A percentile compares a stretch with the other conserved stretches of the same genome.
phyloP scores from a whole-genome alignment of 2,329 filamentous ascomycete genomes.

The Fusarium sulawesiense region DNA sequence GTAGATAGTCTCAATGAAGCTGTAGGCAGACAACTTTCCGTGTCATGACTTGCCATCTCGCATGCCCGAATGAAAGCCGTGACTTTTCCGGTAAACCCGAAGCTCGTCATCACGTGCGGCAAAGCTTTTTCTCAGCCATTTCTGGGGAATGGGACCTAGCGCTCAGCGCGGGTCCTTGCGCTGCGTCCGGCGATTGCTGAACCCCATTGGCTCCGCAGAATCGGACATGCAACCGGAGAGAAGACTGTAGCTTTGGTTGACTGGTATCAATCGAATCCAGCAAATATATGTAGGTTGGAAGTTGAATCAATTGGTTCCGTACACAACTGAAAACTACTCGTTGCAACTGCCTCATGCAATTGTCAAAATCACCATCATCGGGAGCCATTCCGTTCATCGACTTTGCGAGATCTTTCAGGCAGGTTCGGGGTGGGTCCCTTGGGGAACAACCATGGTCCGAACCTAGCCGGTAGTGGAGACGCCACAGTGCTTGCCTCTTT shows the following conservation, averaged over 20 bases:
- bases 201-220: conserved; percentile 29
- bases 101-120: conserved; percentile 27
- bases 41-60: background rate
- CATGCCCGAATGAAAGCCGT: conserved; percentile 22
- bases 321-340: background rate
- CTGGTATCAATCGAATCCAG: background rate
- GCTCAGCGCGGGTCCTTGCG: conserved; percentile 21
- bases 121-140: conserved; percentile 32
- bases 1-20: background rate
- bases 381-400: conserved; percentile 17
- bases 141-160: conserved; percentile 22
- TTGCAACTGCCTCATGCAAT: background rate
- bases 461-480: conserved; percentile 46
- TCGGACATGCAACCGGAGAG: conserved; percentile 1
- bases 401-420: conserved; percentile 17
- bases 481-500: conserved; percentile 52
- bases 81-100: conserved; percentile 25
- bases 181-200: conserved; percentile 21
- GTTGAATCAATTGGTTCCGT: background rate
- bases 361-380: background rate
- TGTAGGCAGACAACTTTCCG: conserved; percentile 5
- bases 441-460: conserved; percentile 49
- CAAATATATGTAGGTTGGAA: background rate
- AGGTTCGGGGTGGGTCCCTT: conserved; percentile 31
- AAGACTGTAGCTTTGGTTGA: background rate